These are phyloP conservation scores for Baorangia bicolor DNA, from an alignment of 768 basidiomycete species.

Conservation along the genomic window DNA sequence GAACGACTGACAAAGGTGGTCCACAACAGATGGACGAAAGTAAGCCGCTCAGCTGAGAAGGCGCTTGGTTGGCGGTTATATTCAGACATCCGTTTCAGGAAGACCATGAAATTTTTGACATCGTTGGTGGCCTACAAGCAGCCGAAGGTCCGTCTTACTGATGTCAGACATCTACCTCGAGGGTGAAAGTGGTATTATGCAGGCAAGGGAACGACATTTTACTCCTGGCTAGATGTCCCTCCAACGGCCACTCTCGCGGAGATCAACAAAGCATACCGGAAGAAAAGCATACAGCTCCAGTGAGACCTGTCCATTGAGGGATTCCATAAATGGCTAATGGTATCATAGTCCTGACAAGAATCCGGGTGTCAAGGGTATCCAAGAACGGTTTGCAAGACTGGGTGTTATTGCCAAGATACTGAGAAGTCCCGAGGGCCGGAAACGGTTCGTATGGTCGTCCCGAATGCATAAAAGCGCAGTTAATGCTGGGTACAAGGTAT, in stretches of 20 bases:
- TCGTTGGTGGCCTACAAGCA: slow-evolving; percentile 76
- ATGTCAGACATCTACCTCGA: not conserved
- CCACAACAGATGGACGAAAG: slow-evolving; percentile 68
- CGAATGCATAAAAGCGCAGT: not conserved
- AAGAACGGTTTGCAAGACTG: slow-evolving; percentile 89
- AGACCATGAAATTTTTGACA: slow-evolving; percentile 96
- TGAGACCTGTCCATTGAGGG: slow-evolving; percentile 40
- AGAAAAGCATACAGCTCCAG: slow-evolving; percentile 88
- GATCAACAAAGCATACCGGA: slow-evolving; percentile 89
- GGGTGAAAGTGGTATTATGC: slow-evolving; percentile 3
- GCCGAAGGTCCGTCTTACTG: slow-evolving; percentile 61
- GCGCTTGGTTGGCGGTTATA: slow-evolving; percentile 1
- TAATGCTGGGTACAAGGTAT: slow-evolving; percentile 48
- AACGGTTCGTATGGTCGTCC: slow-evolving; percentile 52
- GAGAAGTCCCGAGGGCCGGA: slow-evolving; percentile 68
- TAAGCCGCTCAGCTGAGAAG: slow-evolving; percentile 27
- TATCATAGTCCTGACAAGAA: slow-evolving; percentile 89
- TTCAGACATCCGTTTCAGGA: slow-evolving; percentile 47
- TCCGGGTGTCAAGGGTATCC: slow-evolving; percentile 73
- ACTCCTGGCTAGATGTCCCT: slow-evolving; percentile 87
- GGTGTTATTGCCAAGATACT: slow-evolving; percentile 85
- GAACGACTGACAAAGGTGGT: slow-evolving; percentile 1
- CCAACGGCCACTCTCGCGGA: slow-evolving; percentile 70
- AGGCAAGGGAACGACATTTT: slow-evolving; percentile 93
- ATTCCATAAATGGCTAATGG: slow-evolving; percentile 4